Conservation (phyloP, 495 filamentous ascomycete genomes). For the Xylaria castorea region DNA sequence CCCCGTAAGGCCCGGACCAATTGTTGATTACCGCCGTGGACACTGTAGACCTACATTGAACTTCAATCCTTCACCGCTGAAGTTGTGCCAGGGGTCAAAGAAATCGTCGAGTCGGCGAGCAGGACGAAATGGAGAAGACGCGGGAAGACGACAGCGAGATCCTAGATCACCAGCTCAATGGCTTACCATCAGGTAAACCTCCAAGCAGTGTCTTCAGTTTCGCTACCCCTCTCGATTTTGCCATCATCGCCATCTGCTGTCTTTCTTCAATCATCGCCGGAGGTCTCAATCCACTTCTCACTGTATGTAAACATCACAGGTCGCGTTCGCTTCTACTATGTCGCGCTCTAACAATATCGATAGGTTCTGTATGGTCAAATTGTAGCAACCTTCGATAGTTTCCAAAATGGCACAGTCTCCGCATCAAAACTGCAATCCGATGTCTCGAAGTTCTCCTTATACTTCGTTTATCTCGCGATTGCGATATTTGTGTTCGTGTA, state of each 20-base stretch:
- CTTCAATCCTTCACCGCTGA: slow-evolving; percentile 5
- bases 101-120: slow-evolving; percentile 2
- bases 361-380: slow-evolving; percentile 14
- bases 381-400: neutral
- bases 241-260: neutral
- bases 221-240: neutral
- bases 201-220: slow-evolving; percentile 3
- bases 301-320: neutral
- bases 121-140: slow-evolving; percentile 5
- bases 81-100: neutral
- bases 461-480: slow-evolving; percentile 53
- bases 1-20: neutral
- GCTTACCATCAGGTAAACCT: neutral
- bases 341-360: neutral
- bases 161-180: slow-evolving; percentile 2
- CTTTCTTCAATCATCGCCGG: slow-evolving; percentile 1
- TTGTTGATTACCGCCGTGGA: neutral
- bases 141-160: slow-evolving; percentile 2
- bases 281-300: slow-evolving; percentile 5
- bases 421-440: neutral
- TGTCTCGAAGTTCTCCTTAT: neutral
- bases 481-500: slow-evolving; percentile 49
- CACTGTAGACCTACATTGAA: slow-evolving; percentile 1
- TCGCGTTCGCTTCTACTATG: neutral
- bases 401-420: neutral